Evolutionary conservation across 257 asterid genomes (phyloP), one percentile per base, ranked within the genome.

Genomic region (Plantago ovata): DNA sequence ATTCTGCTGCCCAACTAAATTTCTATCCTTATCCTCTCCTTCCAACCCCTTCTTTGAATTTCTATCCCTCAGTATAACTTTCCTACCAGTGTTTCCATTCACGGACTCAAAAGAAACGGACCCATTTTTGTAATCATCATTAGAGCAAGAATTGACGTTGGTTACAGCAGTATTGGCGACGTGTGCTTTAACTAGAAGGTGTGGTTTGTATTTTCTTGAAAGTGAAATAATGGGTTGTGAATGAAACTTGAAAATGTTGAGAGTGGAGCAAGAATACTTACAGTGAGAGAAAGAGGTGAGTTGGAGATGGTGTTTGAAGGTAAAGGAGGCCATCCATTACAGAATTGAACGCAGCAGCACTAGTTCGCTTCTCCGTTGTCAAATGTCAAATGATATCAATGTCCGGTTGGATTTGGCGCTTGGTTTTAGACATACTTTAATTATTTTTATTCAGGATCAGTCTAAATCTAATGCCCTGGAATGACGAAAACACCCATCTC

Each of bases 241-340:
- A 24, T 56, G 75, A 73, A 73, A 73, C 10, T 67, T 77, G 70
- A 70, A 79, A 43, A 77, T 32, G 74, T 61, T 63, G 53, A 67
- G 73, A 64, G 76, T 36, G 2, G 79, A 65, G 5, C 76, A 28
- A 28, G 36, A 66, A 55, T 56, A 61, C 67, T 79, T 79, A 46
- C 74, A 70, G 83, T 53, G 79, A 56, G 73, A 66, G 60, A 68
- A 69, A 42, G 81, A 69, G 55, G 72, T 77, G 76, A 77, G 77
- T 12, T 77, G 90, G 62, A 74, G 74, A 68, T 76, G 79, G 16
- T 77, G 77, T 65, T 74, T 73, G 74, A 81, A 73, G 67, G 77
- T 65, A 11, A 63, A 68, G 71, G 78, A 69, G 71, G 81, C 75
- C 81, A 76, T 76, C 24, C 66, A 50, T 66, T 50, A 50, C 56